phyloP scores from a whole-genome alignment of 169 alveolate genomes.

The Ichthyophthirius multifiliis region DNA sequence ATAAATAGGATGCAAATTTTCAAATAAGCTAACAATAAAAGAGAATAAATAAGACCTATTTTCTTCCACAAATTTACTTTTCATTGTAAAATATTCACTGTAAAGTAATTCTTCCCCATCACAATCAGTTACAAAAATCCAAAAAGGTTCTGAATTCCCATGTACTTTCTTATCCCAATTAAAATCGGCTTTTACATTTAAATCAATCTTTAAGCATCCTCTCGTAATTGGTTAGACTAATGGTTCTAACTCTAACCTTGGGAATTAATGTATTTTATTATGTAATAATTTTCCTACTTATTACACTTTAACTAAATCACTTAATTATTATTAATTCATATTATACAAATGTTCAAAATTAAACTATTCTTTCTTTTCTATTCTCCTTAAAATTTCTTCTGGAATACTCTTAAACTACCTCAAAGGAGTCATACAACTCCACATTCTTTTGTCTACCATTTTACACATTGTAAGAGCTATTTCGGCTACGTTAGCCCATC shows the following conservation, averaged over 20 bases:
- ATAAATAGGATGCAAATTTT: slow-evolving; percentile 95
- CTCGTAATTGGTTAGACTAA: slow-evolving; percentile 97
- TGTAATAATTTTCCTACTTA: slow-evolving; percentile 54
- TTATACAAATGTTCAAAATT: slow-evolving; percentile 95
- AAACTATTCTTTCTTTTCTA: slow-evolving; percentile 95
- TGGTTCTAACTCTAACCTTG: slow-evolving; percentile 93
- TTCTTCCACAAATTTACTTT: slow-evolving; percentile 73
- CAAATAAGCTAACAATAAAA: slow-evolving; percentile 96
- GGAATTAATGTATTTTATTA: slow-evolving; percentile 91
- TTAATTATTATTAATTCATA: slow-evolving; percentile 91
- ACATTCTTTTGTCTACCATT: slow-evolving; percentile 97
- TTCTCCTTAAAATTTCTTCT: slow-evolving; percentile 93
- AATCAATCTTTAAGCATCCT: slow-evolving; percentile 87
- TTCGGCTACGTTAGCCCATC: slow-evolving; percentile 94
- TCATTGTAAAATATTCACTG: slow-evolving; percentile 87
- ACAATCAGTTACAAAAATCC: slow-evolving; percentile 95
- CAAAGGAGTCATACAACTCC: slow-evolving; percentile 98
- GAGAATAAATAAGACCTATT: slow-evolving; percentile 72
- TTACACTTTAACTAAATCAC: slow-evolving; percentile 83
- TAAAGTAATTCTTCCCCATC: slow-evolving; percentile 95
- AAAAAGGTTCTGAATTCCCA: slow-evolving; percentile 94
- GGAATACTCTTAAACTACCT: slow-evolving; percentile 96
- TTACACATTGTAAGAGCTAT: slow-evolving; percentile 92
- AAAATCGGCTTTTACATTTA: slow-evolving; percentile 65
- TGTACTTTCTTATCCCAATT: slow-evolving; percentile 82